Evolutionary conservation across 352 stramenopile genomes (phyloP), one percentile per base, ranked within the genome.

Genomic region (Phytophthora citricola): DNA sequence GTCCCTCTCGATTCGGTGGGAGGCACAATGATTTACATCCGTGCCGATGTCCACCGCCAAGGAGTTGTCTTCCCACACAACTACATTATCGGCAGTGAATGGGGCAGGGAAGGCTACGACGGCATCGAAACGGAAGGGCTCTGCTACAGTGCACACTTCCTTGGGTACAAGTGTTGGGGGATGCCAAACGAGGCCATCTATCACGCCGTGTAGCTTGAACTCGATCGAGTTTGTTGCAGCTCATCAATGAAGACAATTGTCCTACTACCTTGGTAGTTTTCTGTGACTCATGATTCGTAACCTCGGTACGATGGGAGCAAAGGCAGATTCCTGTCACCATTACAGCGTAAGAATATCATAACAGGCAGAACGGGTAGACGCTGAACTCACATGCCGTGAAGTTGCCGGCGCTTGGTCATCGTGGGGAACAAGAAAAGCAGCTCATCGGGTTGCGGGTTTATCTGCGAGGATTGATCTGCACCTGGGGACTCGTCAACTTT

Each of bases 51-150:
- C 46, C 78, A 87, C 32, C 56, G 73, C 0, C 75, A 85, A 32
- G 73, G 73, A 1, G 64, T 83, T 15, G 2, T 79, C 1, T 88
- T 88, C 40, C 49, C 74, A 20, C 38, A 62, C 15, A 58, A 83
- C 52, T 75, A 81, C 27, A 22, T 82, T 10, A 81, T 83, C 17
- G 71, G 74, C 27, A 77, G 52, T 24, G 58, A 78, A 24, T 82
- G 76, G 68, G 61, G 65, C n/a, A 26, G 43, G 5, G 76, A 85
- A 61, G 73, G 79, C 0, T 80, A 76, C 57, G 79, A 83, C 44
- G 79, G 68, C 10, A 80, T 85, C 15, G 79, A 88, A 53, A 82
- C 71, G 5, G 68, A 83, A 62, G 79, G 76, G 6, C 26, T 88
- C 12, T 88, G 74, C 36, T 83, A 81, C 52, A 58, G 36, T 8